Percentiles rank a stretch among this genome's conserved stretches.
Evolutionary conservation across 176 grass and related monocot genomes (phyloP).

Genomic region (Saccharum officinarum): DNA sequence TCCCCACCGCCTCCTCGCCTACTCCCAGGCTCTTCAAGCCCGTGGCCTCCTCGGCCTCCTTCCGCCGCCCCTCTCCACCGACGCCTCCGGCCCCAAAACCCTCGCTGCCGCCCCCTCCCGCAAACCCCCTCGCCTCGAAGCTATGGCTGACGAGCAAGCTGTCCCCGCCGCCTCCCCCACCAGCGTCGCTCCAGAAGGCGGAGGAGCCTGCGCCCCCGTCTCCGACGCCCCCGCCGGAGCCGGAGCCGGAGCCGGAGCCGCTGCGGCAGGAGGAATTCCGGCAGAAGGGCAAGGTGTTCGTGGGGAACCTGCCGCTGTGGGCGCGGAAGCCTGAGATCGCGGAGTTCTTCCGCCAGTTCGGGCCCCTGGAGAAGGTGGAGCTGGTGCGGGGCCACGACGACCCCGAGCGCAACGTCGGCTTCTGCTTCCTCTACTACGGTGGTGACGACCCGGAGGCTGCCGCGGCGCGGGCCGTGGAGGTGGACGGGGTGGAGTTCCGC

Average conservation of each 20-base stretch:
- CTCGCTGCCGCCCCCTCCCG: slow-evolving; percentile 7
- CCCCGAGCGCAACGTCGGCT: slow-evolving; percentile 80
- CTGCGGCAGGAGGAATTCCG: slow-evolving; percentile 40
- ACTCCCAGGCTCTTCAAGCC: slow-evolving; percentile 38
- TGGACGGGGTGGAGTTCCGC: slow-evolving; percentile 84
- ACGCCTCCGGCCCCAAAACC: slow-evolving; percentile 12
- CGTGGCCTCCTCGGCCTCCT: slow-evolving; percentile 34
- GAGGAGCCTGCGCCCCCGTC: not conserved
- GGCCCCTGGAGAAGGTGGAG: slow-evolving; percentile 78
- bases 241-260: not conserved
- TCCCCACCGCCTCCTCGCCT: slow-evolving; percentile 37
- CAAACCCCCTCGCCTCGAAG: slow-evolving; percentile 73
- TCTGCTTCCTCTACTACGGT: slow-evolving; percentile 90
- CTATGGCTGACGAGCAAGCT: slow-evolving; percentile 93
- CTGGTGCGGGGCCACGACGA: slow-evolving; percentile 73
- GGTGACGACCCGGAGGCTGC: slow-evolving; percentile 52
- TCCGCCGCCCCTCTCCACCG: slow-evolving; percentile 40
- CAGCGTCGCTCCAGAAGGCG: not conserved
- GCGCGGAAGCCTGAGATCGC: slow-evolving; percentile 68
- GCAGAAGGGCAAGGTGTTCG: slow-evolving; percentile 80
- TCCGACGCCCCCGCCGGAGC: not conserved
- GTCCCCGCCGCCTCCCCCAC: slow-evolving; percentile 50
- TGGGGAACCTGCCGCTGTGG: slow-evolving; percentile 83
- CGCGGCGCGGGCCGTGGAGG: slow-evolving; percentile 59
- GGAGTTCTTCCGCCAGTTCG: slow-evolving; percentile 93